Percentiles rank a stretch among this genome's conserved stretches.
Evolutionary conservation across 768 basidiomycete species (phyloP).

Genomic region (Macrolepiota albuminosa): DNA sequence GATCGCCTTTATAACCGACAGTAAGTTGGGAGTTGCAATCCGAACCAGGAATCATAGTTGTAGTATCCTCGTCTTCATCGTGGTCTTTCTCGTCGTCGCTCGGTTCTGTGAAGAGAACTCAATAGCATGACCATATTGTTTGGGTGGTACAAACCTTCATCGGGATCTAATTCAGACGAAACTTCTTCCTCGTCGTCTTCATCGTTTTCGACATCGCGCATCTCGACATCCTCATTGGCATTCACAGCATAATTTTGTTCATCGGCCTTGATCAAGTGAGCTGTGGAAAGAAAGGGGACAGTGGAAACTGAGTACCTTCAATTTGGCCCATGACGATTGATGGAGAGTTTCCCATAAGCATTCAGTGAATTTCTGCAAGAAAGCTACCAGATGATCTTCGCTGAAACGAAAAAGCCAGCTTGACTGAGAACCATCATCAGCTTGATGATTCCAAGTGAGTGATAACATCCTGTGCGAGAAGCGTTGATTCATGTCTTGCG

Average conservation of each 20-base stretch:
- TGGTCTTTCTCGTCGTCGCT: slow-evolving; percentile 38
- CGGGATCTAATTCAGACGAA: slow-evolving; percentile 56
- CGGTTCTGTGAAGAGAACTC: slow-evolving; percentile 28
- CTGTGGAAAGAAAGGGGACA: background rate
- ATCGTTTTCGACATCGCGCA: slow-evolving; percentile 72
- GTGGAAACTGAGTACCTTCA: slow-evolving; percentile 50
- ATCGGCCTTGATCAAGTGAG: slow-evolving; percentile 46
- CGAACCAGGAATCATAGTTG: slow-evolving; percentile 40
- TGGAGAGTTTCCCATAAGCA: slow-evolving; percentile 82
- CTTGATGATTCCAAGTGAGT: slow-evolving; percentile 84
- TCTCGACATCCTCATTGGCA: slow-evolving; percentile 83
- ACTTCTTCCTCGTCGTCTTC: slow-evolving; percentile 81
- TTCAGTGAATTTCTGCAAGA: slow-evolving; percentile 60
- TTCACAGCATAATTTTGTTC: slow-evolving; percentile 83
- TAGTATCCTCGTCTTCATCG: slow-evolving; percentile 36
- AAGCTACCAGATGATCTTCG: slow-evolving; percentile 50
- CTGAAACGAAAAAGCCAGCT: slow-evolving; percentile 84
- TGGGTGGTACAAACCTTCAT: slow-evolving; percentile 42
- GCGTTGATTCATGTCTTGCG: slow-evolving; percentile 66
- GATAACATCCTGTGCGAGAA: slow-evolving; percentile 60
- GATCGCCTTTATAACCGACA: slow-evolving; percentile 92
- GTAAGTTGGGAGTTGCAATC: slow-evolving; percentile 85
- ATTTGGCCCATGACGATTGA: slow-evolving; percentile 69
- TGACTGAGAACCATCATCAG: slow-evolving; percentile 46
- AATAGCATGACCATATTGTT: background rate